Conservation (phyloP, 83 land plant genomes). For the Picea engelmannii region DNA sequence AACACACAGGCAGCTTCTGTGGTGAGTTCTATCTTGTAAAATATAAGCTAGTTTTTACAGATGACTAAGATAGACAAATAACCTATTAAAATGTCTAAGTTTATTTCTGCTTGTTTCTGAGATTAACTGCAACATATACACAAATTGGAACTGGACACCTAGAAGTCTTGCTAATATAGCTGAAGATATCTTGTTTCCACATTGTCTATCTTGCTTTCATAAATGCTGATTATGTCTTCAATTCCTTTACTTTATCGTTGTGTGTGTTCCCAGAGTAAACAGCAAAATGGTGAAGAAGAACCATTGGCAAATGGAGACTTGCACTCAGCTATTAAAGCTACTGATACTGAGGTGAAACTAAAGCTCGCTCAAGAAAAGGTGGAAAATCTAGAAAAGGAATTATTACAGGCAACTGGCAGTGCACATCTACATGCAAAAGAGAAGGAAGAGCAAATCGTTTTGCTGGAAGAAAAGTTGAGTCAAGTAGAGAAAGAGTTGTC, state of each 20-base stretch:
- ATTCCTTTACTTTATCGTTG: slow-evolving; percentile 6
- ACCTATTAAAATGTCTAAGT: background rate
- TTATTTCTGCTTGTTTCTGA: background rate
- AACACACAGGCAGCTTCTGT: background rate
- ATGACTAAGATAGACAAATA: background rate
- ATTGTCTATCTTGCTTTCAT: no score
- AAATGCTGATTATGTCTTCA: background rate
- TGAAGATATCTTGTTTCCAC: background rate
- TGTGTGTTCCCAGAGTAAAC: background rate
- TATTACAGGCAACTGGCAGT: background rate
- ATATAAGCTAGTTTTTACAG: background rate
- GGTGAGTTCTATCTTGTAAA: background rate
- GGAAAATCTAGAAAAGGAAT: slow-evolving; percentile 8
- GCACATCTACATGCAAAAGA: background rate
- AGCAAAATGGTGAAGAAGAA: background rate
- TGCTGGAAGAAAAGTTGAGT: background rate
- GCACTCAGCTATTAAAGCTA: background rate
- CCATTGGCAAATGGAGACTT: slow-evolving; percentile 14
- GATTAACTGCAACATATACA: no score
- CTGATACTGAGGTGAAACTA: slow-evolving; percentile 10
- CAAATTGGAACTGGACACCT: background rate
- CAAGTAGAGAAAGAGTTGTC: background rate
- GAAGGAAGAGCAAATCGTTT: background rate
- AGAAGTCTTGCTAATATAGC: background rate
- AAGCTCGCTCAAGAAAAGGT: slow-evolving; percentile 6